These are phyloP conservation scores for Groenewaldozyma tartarivorans DNA, from an alignment of 805 yeast genomes.

Conservation along the genomic window DNA sequence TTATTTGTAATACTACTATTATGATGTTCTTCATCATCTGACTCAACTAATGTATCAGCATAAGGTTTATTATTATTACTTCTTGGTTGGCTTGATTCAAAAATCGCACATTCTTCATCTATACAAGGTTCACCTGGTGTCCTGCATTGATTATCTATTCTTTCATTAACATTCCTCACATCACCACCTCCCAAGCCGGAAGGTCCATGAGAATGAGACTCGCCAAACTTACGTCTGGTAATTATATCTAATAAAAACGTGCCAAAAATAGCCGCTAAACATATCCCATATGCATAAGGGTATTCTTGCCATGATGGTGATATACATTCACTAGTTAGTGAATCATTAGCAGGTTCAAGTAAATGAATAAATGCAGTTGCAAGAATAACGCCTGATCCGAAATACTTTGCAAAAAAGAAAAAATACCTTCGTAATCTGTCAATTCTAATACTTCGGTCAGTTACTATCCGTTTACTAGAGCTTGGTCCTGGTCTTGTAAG, in stretches of 20 bases:
- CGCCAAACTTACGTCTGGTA: slow-evolving; percentile 5
- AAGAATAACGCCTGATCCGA: slow-evolving; percentile 70
- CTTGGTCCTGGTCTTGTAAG: background rate
- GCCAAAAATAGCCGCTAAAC: slow-evolving; percentile 37
- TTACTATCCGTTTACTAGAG: slow-evolving; percentile 6
- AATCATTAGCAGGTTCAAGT: slow-evolving; percentile 32
- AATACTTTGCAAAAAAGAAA: slow-evolving; percentile 34
- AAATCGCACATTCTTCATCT: background rate
- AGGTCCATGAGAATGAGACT: slow-evolving; percentile 17
- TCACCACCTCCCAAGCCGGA: slow-evolving; percentile 7
- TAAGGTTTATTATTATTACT: background rate
- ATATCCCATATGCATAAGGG: slow-evolving; percentile 50
- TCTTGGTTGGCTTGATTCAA: background rate
- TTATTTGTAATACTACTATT: background rate
- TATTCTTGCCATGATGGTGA: slow-evolving; percentile 35
- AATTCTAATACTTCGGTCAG: background rate
- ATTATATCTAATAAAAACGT: slow-evolving; percentile 18
- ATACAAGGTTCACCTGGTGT: background rate
- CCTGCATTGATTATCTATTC: background rate
- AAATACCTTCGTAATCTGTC: slow-evolving; percentile 21
- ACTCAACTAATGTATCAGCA: background rate
- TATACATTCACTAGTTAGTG: slow-evolving; percentile 15
- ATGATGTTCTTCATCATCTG: background rate
- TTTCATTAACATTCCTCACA: background rate
- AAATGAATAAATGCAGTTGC: slow-evolving; percentile 70